Base-by-base conservation (phyloP, 1,284 basidiomycete genomes). In the Austropuccinia psidii region DNA sequence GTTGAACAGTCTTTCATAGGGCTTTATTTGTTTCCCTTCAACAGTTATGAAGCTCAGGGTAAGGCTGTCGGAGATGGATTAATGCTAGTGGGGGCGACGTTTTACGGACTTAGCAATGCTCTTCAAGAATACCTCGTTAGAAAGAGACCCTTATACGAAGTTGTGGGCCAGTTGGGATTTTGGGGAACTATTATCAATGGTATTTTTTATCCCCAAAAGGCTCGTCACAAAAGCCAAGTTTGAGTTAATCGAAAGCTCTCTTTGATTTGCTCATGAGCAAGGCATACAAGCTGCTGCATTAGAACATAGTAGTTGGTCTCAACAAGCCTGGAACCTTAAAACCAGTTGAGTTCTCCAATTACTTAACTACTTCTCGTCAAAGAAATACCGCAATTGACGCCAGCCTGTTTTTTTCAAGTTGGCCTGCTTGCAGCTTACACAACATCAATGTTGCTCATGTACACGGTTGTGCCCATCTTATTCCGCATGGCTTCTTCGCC, bases 81-180 rank as follows among this genome's bases (percentile, higher is more conserved):
- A 80, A 92, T 92, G 89, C 85, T 92, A 74, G 84, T 88, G 66
- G 90, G 89, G 31, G 89, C 90, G 2, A 89, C 89, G 0, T 83
- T 92, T 29, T 93, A 93, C 76, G 91, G 90, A 54, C 87, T 92
- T 79, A 89, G 89, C 15, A 92, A 92, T 77, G 89, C 90, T 33
- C 89, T 90, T 0, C 90, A 92, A 79, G 90, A 93, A 79, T 89
- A 89, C 80, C 87, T 93, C 76, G 91, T 93, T 21, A 85, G 91
- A 74, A 86, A 83, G 75, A 84, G 87, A 11, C 91, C 90, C 7
- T 82, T 93, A 39, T 93, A 91, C 78, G 90, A 92, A 81, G 75
- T 77, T 29, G 87, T 92, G 24, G 90, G 90, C 6, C 89, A 90
- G 80, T 81, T 93, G 50, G 91, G 91, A 2, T 86, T 93, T 85